These are phyloP conservation scores for Tolypocladium ophioglossoides DNA, from an alignment of 2,329 filamentous ascomycete species.

Conservation along the genomic window DNA sequence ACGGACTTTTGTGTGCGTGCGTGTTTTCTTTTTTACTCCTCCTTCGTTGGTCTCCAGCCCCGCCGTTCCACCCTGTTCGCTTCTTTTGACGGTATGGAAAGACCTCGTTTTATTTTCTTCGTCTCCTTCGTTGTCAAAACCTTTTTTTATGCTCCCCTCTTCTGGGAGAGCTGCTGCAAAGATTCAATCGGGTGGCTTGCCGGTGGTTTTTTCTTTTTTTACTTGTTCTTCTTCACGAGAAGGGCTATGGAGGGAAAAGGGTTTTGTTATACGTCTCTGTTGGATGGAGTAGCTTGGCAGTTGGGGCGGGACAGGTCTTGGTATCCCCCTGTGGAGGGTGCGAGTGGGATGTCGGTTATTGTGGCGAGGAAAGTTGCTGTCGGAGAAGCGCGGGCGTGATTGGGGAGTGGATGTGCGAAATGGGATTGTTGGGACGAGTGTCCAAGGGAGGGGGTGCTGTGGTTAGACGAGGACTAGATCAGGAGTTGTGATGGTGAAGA, in stretches of 20 bases:
- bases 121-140: neutral
- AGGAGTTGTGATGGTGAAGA: neutral
- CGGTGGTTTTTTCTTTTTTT: neutral
- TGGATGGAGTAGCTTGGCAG: neutral
- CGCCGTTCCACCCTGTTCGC: neutral
- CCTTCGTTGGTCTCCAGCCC: neutral
- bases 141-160: neutral
- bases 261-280: constrained; percentile 1
- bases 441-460: neutral
- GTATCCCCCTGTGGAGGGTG: neutral
- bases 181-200: neutral
- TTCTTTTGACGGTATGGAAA: neutral
- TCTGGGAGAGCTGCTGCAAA: neutral
- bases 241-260: neutral
- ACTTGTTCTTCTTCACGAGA: neutral
- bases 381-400: neutral
- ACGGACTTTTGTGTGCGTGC: constrained; percentile 9
- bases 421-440: too few relatives aligned
- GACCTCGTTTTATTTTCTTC: neutral
- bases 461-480: neutral
- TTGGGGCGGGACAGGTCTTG: neutral
- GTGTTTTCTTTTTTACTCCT: neutral
- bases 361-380: neutral
- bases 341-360: too few relatives aligned
- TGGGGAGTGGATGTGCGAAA: neutral